Base-by-base conservation (phyloP, 495 filamentous ascomycete species). In the Thozetella sp. region DNA sequence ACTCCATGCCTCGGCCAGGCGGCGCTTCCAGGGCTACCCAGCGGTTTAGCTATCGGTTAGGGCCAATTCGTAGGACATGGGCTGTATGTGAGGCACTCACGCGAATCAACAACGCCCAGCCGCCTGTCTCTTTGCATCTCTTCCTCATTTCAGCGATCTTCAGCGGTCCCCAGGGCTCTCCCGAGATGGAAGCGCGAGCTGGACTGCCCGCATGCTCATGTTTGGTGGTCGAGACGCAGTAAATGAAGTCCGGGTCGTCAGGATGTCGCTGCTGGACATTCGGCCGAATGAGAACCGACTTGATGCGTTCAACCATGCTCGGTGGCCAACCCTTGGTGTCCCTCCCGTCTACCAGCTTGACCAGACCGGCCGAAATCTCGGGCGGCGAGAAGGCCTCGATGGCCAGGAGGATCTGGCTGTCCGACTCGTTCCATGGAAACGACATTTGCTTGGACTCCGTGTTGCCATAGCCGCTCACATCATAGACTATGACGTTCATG, bases 21-120 rank as follows among this genome's bases (percentile, higher is more conserved):
- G 43, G n/a, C 43, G 43, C 43, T 48, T 48, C 43, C 43, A 48
- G 4, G 43, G 43, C 43, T 48, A 48, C n/a, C n/a, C n/a, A n/a
- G n/a, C n/a, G n/a, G n/a, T n/a, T n/a, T n/a, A n/a, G n/a, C n/a
- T n/a, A n/a, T n/a, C n/a, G n/a, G n/a, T n/a, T n/a, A n/a, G n/a
- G n/a, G n/a, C n/a, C n/a, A n/a, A n/a, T n/a, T n/a, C n/a, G n/a
- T n/a, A n/a, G n/a, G n/a, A n/a, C n/a, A n/a, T n/a, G n/a, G n/a
- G n/a, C n/a, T n/a, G n/a, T n/a, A n/a, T n/a, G n/a, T n/a, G n/a
- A n/a, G 43, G n/a, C 12, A 19, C 43, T 20, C 20, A 48, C 43
- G 20, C 43, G 43, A 10, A 48, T 11, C 9, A 48, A 10, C 9
- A 48, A 4, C 6, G 43, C 43, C 43, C 43, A 48, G 43, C n/a